Base-by-base conservation (phyloP, 2,329 filamentous ascomycete species). In the Claviceps maximensis region DNA sequence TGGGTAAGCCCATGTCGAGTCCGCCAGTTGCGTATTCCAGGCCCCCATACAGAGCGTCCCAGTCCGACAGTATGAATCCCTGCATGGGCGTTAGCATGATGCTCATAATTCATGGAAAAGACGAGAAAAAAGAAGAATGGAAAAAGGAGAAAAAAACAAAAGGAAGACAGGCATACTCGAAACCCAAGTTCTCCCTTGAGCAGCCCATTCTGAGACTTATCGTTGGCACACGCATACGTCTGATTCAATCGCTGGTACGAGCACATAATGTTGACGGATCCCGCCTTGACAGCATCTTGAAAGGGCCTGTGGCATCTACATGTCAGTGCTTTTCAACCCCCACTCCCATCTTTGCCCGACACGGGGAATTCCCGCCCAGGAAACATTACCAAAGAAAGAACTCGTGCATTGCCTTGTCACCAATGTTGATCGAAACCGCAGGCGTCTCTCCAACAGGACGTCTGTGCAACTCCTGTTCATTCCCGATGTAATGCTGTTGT, bases 401-500 rank as follows among this genome's bases (percentile, higher is more conserved):
- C 64, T 80, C 76, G 46, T 83, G 75, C 65, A 83, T 74, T 0
- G 79, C 78, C 53, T 74, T 71, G 59, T 83, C 80, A 52, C 82
- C 79, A 25, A 83, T 74, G 50, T 83, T 83, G 6, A 74, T 70
- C 4, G 74, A 77, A 10, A 77, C 61, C 0, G 74, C 58, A 56
- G 83, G 77, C 4, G 77, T 73, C 47, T 82, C 74, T 13, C 60
- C 63, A 47, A 75, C 78, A 69, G 80, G 86, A 77, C 69, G 84
- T 70, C 75, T 87, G 75, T 74, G 70, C 4, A 71, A 83, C 65
- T 95, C 88, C 64, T 95, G 89, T 67, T 94, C 88, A 57, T 74
- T 89, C 50, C 72, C 77, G 17, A 90, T 72, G 49, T 75, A 87
- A 61, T 91, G 87, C 71, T 89, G 10, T 6, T 89, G 10, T 6